Evolutionary conservation across 1,284 basidiomycete species (phyloP).

Genomic region (Melampsora americana): DNA sequence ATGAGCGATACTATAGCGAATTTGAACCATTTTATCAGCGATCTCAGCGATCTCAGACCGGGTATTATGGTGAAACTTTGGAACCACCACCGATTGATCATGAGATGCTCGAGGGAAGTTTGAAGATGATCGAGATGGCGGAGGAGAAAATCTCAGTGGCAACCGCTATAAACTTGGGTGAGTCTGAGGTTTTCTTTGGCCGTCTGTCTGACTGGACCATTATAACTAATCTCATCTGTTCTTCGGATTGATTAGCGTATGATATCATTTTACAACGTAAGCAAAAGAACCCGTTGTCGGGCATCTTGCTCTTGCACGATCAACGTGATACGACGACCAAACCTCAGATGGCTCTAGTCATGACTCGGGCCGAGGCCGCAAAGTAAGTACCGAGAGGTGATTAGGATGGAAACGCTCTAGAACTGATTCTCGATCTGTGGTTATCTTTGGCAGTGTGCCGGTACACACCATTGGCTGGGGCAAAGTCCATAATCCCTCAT

Average conservation of each 20-base stretch:
- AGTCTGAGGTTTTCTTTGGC: slow-evolving; percentile 49
- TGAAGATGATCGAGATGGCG: slow-evolving; percentile 69
- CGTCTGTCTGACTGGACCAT: slow-evolving; percentile 16
- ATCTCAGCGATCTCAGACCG: background rate
- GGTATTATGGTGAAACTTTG: background rate
- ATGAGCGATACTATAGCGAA: slow-evolving; percentile 27
- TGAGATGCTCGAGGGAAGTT: slow-evolving; percentile 62
- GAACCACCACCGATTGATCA: slow-evolving; percentile 28
- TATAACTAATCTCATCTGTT: background rate
- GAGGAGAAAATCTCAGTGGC: slow-evolving; percentile 95
- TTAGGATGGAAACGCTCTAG: background rate
- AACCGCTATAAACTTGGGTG: slow-evolving; percentile 85
- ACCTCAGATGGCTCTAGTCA: slow-evolving; percentile 97
- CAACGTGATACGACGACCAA: slow-evolving; percentile 80
- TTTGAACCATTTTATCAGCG: background rate
- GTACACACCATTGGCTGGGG: slow-evolving; percentile 97
- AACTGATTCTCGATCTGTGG: background rate
- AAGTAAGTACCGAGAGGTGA: slow-evolving; percentile 58
- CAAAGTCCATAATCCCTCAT: slow-evolving; percentile 90
- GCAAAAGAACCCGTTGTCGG: slow-evolving; percentile 78
- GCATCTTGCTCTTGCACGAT: slow-evolving; percentile 89
- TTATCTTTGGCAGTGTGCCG: slow-evolving; percentile 61
- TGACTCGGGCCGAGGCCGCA: slow-evolving; percentile 90
- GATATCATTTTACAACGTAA: slow-evolving; percentile 92
- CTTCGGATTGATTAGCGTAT: slow-evolving; percentile 60